Percentiles rank a stretch among this genome's conserved stretches.
Conservation (phyloP, 1,139 yeast species). For the Debaryomyces psychrophilus region DNA sequence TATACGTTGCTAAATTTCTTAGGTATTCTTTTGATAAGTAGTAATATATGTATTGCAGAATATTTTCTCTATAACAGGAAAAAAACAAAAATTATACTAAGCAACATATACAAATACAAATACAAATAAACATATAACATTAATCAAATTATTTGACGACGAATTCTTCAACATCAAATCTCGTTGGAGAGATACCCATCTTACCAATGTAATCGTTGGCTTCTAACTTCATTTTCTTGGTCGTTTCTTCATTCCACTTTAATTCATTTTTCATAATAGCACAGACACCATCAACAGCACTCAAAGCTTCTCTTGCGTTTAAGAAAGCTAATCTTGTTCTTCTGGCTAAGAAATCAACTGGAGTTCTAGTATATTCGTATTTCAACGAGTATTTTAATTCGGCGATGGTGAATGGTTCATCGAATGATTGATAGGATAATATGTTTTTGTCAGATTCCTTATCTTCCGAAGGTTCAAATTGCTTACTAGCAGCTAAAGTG, state of each 20-base stretch:
- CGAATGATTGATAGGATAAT: constrained; percentile 56
- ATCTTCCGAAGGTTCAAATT: constrained; percentile 37
- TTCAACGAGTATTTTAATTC: constrained; percentile 82
- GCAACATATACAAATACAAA: constrained; percentile 7
- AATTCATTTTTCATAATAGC: constrained; percentile 82
- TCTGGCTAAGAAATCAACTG: constrained; percentile 88
- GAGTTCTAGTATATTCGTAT: constrained; percentile 86
- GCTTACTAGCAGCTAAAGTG: constrained; percentile 52
- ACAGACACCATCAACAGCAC: constrained; percentile 82
- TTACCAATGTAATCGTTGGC: constrained; percentile 63
- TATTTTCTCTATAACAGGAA: constrained; percentile 8
- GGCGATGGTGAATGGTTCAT: constrained; percentile 90
- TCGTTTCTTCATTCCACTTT: constrained; percentile 68
- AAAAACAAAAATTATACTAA: constrained; percentile 3
- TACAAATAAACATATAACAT: background rate
- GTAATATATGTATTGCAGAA: constrained; percentile 3
- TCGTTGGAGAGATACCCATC: constrained; percentile 52
- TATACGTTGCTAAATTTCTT: background rate
- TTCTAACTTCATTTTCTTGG: constrained; percentile 56
- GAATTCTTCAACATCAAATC: constrained; percentile 39
- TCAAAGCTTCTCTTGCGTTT: constrained; percentile 82
- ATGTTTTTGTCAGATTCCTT: constrained; percentile 37
- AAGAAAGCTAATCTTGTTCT: constrained; percentile 92
- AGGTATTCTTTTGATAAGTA: background rate
- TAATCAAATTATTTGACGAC: constrained; percentile 20